These are phyloP conservation scores for Gonapodya prolifera DNA, from an alignment of 192 early-diverging fungal genomes.

Conservation along the genomic window DNA sequence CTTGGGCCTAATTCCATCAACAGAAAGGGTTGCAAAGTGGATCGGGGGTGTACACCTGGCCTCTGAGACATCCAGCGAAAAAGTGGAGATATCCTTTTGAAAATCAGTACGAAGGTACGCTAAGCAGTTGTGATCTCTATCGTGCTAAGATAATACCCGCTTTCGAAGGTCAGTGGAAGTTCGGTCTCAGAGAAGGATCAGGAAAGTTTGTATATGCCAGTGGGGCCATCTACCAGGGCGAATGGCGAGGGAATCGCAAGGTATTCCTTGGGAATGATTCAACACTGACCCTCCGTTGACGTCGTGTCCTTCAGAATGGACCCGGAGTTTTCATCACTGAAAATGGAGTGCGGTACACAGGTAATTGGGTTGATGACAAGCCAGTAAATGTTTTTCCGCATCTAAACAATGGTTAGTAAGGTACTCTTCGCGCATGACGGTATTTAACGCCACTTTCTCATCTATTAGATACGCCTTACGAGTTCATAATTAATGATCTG, in stretches of 20 bases:
- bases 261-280: no score
- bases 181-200: slow-evolving; percentile 28
- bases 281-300: no score
- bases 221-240: slow-evolving; percentile 32
- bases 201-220: slow-evolving; percentile 38
- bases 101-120: slow-evolving; percentile 29
- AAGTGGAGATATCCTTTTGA: slow-evolving; percentile 28
- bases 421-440: no score
- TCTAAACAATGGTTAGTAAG: background rate
- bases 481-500: background rate
- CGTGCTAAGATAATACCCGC: background rate
- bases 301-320: background rate
- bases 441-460: background rate
- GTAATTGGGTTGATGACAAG: background rate
- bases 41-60: slow-evolving; percentile 33
- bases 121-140: background rate
- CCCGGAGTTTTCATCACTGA: background rate
- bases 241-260: slow-evolving; percentile 40
- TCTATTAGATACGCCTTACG: background rate
- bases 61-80: background rate
- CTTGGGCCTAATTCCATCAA: background rate
- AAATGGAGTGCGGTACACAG: background rate
- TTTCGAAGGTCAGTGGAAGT: slow-evolving; percentile 23
- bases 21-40: slow-evolving; percentile 33
- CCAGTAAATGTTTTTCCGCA: background rate